Evolutionary conservation across 768 basidiomycete genomes (phyloP).

Genomic region (Cystofilobasidium ferigula): DNA sequence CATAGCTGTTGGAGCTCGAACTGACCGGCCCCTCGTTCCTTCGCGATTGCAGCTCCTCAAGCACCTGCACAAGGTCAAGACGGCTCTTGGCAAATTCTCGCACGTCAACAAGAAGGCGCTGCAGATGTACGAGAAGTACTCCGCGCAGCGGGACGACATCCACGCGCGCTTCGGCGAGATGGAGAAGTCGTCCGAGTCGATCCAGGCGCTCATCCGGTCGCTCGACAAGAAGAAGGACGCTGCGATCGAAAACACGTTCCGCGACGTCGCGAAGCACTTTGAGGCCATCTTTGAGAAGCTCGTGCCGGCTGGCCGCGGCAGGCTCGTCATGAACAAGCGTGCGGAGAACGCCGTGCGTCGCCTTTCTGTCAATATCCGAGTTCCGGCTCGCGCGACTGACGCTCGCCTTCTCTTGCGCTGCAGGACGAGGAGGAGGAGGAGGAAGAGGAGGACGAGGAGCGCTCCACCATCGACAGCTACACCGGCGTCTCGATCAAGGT

Average conservation of each 20-base stretch:
- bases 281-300: slow-evolving; percentile 93
- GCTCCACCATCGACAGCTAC: slow-evolving; percentile 66
- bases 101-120: slow-evolving; percentile 99
- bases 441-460: slow-evolving; percentile 26
- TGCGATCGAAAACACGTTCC: slow-evolving; percentile 95
- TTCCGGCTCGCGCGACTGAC: no score
- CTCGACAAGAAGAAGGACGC: slow-evolving; percentile 96
- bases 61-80: slow-evolving; percentile 82
- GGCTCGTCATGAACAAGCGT: slow-evolving; percentile 81
- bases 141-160: slow-evolving; percentile 89
- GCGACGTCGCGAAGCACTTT: slow-evolving; percentile 93
- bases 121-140: slow-evolving; percentile 96
- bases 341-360: slow-evolving; percentile 4
- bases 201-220: slow-evolving; percentile 82
- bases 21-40: neutral
- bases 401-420: slow-evolving; percentile 28
- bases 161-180: slow-evolving; percentile 77
- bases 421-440: slow-evolving; percentile 35
- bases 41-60: slow-evolving; percentile 60
- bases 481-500: slow-evolving; percentile 95
- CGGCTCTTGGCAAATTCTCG: slow-evolving; percentile 86
- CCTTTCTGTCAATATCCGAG: no score
- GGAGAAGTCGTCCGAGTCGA: slow-evolving; percentile 76
- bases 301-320: slow-evolving; percentile 83
- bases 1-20: neutral